Percentiles rank a stretch among this genome's conserved stretches.
Evolutionary conservation across 2,329 filamentous ascomycete genomes (phyloP).

Genomic region (Ceratocystis eucalypticola): DNA sequence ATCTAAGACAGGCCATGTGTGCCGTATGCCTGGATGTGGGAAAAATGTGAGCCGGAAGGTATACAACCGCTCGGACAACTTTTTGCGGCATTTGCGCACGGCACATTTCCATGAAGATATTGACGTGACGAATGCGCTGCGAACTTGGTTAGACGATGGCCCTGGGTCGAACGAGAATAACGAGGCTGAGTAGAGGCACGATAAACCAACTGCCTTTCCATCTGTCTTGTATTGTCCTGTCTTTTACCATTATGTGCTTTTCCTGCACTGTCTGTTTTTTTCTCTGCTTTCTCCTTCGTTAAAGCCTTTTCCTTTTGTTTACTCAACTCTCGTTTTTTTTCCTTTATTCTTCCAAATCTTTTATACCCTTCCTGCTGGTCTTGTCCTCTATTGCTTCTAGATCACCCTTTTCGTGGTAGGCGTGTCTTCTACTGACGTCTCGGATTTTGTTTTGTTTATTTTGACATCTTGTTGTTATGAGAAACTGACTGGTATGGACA

Average conservation of each 20-base stretch:
- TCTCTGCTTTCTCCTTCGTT: not conserved
- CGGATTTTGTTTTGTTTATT: conserved; percentile 7
- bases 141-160: conserved; percentile 14
- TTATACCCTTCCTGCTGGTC: conserved; percentile 1
- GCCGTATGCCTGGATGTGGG: conserved; percentile 22
- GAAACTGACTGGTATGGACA: conserved; percentile 9
- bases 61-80: conserved; percentile 24
- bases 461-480: conserved; percentile 7
- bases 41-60: conserved; percentile 23
- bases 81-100: conserved; percentile 22
- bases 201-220: not conserved
- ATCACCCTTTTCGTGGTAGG: not conserved
- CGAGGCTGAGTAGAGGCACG: not conserved
- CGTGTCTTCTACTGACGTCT: not conserved
- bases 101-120: conserved; percentile 20
- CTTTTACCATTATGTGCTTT: not conserved
- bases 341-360: conserved; percentile 3
- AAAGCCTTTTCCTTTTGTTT: conserved; percentile 1
- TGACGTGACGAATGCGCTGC: conserved; percentile 14
- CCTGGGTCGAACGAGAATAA: not conserved
- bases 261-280: not conserved
- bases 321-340: conserved; percentile 1
- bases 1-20: conserved; percentile 21
- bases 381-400: not conserved
- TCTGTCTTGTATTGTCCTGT: not conserved